Percentiles rank a stretch among this genome's conserved stretches.
Evolutionary conservation across 1,284 basidiomycete species (phyloP).

Genomic region (Trichosporon ovoides): DNA sequence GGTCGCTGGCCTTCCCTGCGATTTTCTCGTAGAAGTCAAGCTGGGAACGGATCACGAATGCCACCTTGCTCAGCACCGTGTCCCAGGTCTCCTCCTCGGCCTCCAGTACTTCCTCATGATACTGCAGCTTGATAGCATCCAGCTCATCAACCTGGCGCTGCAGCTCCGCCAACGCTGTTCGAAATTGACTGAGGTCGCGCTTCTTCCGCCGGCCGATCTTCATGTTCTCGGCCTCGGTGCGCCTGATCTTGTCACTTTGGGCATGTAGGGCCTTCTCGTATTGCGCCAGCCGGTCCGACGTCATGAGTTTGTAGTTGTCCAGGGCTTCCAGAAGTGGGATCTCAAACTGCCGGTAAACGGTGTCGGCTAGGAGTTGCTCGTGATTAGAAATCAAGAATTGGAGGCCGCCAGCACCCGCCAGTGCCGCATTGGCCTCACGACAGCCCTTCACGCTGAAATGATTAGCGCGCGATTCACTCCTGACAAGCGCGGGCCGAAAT

Average conservation of each 20-base stretch:
- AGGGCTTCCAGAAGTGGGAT: constrained; percentile 78
- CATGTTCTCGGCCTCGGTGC: constrained; percentile 81
- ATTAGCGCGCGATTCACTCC: not conserved
- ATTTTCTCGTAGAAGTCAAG: constrained; percentile 50
- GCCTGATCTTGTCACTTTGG: constrained; percentile 76
- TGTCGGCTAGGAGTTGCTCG: constrained; percentile 81
- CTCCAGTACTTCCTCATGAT: constrained; percentile 67
- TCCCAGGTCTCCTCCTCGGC: constrained; percentile 91
- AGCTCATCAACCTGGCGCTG: constrained; percentile 69
- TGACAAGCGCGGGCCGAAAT: not conserved
- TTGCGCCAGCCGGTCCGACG: constrained; percentile 63
- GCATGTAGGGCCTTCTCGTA: constrained; percentile 75
- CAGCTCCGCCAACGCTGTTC: constrained; percentile 72
- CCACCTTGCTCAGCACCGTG: constrained; percentile 72
- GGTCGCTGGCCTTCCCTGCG: constrained; percentile 73
- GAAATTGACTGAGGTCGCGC: constrained; percentile 77
- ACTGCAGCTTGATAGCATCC: constrained; percentile 50
- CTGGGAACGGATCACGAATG: constrained; percentile 45
- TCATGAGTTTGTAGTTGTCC: constrained; percentile 60
- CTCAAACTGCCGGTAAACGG: constrained; percentile 83
- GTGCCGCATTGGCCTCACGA: constrained; percentile 44
- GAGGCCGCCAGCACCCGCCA: constrained; percentile 71
- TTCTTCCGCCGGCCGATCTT: constrained; percentile 62
- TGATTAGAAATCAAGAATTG: constrained; percentile 90
- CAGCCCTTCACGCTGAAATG: constrained; percentile 44